Conservation (phyloP, 495 filamentous ascomycete genomes). For the Schizothecium vesticola region DNA sequence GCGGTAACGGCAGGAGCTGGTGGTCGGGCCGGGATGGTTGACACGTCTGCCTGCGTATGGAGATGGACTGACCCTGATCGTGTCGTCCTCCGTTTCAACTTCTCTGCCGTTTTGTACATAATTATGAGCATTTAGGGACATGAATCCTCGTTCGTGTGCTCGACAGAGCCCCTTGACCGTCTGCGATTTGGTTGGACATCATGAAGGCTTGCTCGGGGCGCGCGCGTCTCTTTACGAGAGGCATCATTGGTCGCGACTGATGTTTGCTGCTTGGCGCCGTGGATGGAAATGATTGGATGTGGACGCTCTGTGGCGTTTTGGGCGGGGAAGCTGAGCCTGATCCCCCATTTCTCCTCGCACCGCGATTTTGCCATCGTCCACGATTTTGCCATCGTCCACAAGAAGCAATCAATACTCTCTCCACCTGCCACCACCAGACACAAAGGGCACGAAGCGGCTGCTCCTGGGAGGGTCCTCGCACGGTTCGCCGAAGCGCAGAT, state of each 20-base stretch:
- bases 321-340: background rate
- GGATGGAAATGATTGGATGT: constrained; percentile 11
- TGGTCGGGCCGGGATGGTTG: no score
- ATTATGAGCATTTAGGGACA: constrained; percentile 9
- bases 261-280: constrained; percentile 1
- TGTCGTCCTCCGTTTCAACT: constrained; percentile 10
- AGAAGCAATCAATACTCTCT: no score
- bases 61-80: constrained; percentile 12
- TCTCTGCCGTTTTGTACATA: constrained; percentile 10
- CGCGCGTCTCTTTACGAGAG: background rate
- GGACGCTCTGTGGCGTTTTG: constrained; percentile 7
- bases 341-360: constrained; percentile 4
- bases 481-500: constrained; percentile 6
- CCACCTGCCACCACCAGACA: no score
- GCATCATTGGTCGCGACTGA: constrained; percentile 4
- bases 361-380: background rate
- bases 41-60: no score
- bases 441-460: background rate
- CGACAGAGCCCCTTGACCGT: constrained; percentile 4
- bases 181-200: constrained; percentile 6
- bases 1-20: no score
- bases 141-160: constrained; percentile 8
- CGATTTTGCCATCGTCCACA: constrained; percentile 2
- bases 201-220: background rate
- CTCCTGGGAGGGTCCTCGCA: constrained; percentile 2